Evolutionary conservation across 1,139 yeast species (phyloP).

Genomic region (Yamadazyma sp.): DNA sequence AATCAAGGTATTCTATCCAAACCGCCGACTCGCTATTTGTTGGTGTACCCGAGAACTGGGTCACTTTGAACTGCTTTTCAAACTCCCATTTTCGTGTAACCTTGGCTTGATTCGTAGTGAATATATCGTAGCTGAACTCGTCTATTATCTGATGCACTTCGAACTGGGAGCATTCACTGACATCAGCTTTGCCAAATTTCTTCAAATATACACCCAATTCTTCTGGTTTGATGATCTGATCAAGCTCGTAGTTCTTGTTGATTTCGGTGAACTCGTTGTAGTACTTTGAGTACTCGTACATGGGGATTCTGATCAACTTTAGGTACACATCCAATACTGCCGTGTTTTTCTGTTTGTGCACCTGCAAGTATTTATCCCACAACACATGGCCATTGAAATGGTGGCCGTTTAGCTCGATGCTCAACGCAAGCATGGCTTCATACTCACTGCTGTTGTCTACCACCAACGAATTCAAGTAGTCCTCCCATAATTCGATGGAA

Average conservation of each 20-base stretch:
- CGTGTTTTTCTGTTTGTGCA: constrained; percentile 31
- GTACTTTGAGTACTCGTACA: constrained; percentile 70
- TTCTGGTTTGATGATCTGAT: constrained; percentile 26
- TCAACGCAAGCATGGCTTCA: constrained; percentile 2
- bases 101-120: constrained; percentile 45
- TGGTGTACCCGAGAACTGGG: constrained; percentile 28
- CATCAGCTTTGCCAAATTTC: constrained; percentile 19
- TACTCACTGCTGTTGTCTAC: constrained; percentile 6
- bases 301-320: constrained; percentile 51
- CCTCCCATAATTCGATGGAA: constrained; percentile 67
- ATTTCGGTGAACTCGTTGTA: constrained; percentile 51
- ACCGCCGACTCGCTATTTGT: constrained; percentile 30
- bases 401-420: constrained; percentile 38
- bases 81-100: constrained; percentile 62
- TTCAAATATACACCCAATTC: constrained; percentile 20
- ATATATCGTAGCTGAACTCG: constrained; percentile 40
- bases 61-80: constrained; percentile 52
- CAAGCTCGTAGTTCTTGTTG: constrained; percentile 31
- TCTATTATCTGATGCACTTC: constrained; percentile 43
- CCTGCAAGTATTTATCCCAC: constrained; percentile 65
- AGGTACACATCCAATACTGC: constrained; percentile 28
- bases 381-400: constrained; percentile 62
- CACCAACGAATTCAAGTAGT: constrained; percentile 51
- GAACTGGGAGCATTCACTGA: constrained; percentile 25
- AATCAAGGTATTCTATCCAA: constrained; percentile 56